These are phyloP conservation scores for Neurospora africana DNA, from an alignment of 495 filamentous ascomycete species.

Conservation along the genomic window DNA sequence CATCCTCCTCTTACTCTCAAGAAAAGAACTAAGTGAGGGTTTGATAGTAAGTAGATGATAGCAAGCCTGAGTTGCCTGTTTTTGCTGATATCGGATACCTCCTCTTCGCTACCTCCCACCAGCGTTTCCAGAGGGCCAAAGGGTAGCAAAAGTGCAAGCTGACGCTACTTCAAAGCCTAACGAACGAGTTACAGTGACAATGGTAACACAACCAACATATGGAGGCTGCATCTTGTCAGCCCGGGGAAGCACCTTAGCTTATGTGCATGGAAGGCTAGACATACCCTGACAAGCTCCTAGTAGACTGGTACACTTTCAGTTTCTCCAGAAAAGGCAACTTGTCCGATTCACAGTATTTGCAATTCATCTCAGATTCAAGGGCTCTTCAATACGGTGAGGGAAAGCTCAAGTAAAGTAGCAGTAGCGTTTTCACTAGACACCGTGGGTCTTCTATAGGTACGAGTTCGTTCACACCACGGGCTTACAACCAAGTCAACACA, in stretches of 20 bases:
- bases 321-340: background rate
- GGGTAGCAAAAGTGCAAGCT: background rate
- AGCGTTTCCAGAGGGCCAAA: background rate
- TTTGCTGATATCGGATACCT: no score
- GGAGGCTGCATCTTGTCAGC: background rate
- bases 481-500: no score
- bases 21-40: no score
- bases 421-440: no score
- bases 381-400: background rate
- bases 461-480: no score
- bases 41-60: no score
- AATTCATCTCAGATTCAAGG: background rate
- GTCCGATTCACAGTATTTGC: background rate
- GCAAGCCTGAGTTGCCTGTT: no score
- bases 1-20: background rate
- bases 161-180: background rate
- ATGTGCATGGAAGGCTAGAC: background rate
- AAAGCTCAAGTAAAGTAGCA: background rate
- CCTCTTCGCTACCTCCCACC: background rate
- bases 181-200: background rate
- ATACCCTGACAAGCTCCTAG: background rate
- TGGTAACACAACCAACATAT: background rate
- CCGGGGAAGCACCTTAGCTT: background rate
- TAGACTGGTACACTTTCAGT: background rate
- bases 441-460: no score